Evolutionary conservation across 257 asterid genomes (phyloP).

Genomic region (Solanum sejunctum): DNA sequence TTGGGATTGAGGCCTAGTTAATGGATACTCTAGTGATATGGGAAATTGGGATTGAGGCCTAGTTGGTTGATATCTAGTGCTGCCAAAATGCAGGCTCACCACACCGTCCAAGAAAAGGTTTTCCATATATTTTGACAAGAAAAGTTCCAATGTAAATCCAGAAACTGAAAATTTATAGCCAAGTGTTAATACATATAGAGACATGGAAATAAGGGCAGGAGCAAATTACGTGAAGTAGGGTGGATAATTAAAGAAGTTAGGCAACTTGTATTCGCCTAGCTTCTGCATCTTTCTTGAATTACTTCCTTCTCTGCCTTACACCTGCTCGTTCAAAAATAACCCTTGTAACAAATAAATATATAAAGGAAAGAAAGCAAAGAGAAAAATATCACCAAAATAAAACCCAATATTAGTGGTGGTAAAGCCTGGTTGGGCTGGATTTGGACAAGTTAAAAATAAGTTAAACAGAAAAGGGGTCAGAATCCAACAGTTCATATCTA

Average conservation of each 20-base stretch:
- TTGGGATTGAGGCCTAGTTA: neutral
- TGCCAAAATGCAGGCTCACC: neutral
- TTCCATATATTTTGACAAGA: neutral
- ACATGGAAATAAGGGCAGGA: neutral
- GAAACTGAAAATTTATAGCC: neutral
- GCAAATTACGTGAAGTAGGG: slow-evolving; percentile 59
- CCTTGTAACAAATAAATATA: neutral
- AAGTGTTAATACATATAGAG: neutral
- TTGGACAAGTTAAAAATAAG: neutral
- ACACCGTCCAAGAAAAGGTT: neutral
- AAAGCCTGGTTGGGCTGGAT: neutral
- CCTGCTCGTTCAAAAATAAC: neutral
- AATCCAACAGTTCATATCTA: neutral
- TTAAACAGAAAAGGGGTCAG: neutral
- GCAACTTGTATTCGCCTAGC: slow-evolving; percentile 61
- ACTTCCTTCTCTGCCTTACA: neutral
- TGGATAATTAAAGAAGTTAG: slow-evolving; percentile 58
- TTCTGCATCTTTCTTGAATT: slow-evolving; percentile 34
- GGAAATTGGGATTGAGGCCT: neutral
- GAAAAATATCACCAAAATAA: neutral
- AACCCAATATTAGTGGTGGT: neutral
- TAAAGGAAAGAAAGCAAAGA: neutral
- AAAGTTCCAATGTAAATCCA: neutral
- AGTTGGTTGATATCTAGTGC: neutral
- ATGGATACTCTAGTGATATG: neutral